Evolutionary conservation across 495 filamentous ascomycete genomes (phyloP).

Genomic region (Annulohypoxylon bovei): DNA sequence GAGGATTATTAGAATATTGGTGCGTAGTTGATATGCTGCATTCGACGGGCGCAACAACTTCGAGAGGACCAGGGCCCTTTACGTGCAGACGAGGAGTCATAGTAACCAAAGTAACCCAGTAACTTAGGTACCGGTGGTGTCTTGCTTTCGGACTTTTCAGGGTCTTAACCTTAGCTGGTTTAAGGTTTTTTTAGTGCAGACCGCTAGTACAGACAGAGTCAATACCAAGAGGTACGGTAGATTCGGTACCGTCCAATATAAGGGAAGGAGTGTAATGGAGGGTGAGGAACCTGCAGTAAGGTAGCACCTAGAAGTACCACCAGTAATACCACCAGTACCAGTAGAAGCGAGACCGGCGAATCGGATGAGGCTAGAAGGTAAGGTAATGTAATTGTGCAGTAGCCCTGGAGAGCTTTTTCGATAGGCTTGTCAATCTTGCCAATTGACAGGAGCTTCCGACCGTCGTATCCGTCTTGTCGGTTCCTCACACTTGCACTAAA

Average conservation of each 20-base stretch:
- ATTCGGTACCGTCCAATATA: slow-evolving; percentile 30
- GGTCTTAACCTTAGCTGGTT: slow-evolving; percentile 41
- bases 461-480: slow-evolving; percentile 31
- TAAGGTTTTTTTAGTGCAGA: slow-evolving; percentile 42
- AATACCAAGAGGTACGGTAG: slow-evolving; percentile 14
- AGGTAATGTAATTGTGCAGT: slow-evolving; percentile 41
- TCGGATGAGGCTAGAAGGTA: slow-evolving; percentile 37
- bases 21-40: slow-evolving; percentile 26
- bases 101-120: neutral
- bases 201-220: slow-evolving; percentile 15
- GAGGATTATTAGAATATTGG: slow-evolving; percentile 21
- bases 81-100: slow-evolving; percentile 48
- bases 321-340: neutral
- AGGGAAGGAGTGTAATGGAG: neutral
- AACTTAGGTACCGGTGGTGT: neutral
- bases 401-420: neutral
- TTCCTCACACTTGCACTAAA: slow-evolving; percentile 7
- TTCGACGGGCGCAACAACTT: slow-evolving; percentile 38
- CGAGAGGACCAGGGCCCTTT: slow-evolving; percentile 40
- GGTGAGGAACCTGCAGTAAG: slow-evolving; percentile 33
- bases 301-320: slow-evolving; percentile 13
- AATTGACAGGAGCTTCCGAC: slow-evolving; percentile 28
- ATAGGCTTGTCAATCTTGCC: slow-evolving; percentile 6
- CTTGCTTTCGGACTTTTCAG: slow-evolving; percentile 32
- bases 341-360: slow-evolving; percentile 40